phyloP scores from a whole-genome alignment of 2,329 filamentous ascomycete genomes.

The Pseudocercospora pini-densiflorae region DNA sequence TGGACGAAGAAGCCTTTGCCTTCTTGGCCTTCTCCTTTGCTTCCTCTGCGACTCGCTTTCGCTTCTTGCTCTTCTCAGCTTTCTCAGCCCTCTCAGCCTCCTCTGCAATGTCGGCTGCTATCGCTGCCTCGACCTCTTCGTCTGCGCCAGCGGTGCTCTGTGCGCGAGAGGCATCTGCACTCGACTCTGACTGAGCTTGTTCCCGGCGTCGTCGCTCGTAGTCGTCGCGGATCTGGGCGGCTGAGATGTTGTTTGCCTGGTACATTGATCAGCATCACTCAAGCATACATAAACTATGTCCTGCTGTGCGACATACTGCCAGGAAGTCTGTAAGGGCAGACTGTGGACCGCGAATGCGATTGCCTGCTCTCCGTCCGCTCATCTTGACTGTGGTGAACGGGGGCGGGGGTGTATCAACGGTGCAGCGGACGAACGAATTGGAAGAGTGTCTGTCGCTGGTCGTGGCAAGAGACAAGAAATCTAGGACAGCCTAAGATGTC shows the following conservation, averaged over 20 bases:
- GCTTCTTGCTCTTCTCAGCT: constrained; percentile 52
- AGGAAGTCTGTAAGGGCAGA: constrained; percentile 72
- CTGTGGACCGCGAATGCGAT: constrained; percentile 62
- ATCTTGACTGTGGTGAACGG: constrained; percentile 24
- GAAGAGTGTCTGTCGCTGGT: not conserved
- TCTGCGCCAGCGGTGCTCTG: constrained; percentile 37
- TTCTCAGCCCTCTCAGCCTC: constrained; percentile 37
- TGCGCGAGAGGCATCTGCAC: constrained; percentile 40
- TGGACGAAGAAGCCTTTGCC: constrained; percentile 50
- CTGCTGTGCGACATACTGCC: constrained; percentile 53
- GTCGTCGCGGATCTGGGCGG: constrained; percentile 64
- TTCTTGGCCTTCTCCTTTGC: constrained; percentile 48
- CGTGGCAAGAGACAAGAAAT: not conserved
- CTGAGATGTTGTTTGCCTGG: constrained; percentile 74
- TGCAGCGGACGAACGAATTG: not conserved
- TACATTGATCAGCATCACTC: not conserved
- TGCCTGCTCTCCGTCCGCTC: constrained; percentile 44
- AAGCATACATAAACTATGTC: not conserved
- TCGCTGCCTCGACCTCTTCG: constrained; percentile 39
- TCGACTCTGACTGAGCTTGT: constrained; percentile 35
- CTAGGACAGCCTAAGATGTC: not conserved
- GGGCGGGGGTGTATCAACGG: not conserved
- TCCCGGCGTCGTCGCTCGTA: constrained; percentile 59
- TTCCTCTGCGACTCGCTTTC: constrained; percentile 60
- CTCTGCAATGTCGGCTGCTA: constrained; percentile 46